These are phyloP conservation scores for Adenanthera pavonina DNA, from an alignment of 306 rosid species.

Conservation along the genomic window DNA sequence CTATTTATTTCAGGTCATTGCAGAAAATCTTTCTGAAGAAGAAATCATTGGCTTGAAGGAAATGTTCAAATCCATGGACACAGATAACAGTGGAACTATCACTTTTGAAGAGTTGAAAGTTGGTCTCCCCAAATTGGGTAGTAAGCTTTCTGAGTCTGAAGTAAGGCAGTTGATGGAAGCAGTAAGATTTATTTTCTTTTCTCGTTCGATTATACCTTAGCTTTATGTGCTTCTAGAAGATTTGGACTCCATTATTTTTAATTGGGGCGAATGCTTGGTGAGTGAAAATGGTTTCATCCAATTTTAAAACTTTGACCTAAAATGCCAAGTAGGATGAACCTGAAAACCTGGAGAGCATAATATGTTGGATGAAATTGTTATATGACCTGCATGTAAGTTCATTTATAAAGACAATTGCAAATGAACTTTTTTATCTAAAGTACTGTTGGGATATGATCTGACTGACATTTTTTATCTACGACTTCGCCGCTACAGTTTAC, in stretches of 20 bases:
- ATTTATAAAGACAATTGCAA: not conserved
- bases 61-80: conserved; percentile 98
- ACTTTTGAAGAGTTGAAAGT: conserved; percentile 95
- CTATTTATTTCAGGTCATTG: conserved; percentile 71
- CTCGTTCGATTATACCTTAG: conserved; percentile 9
- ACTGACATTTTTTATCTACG: conserved; percentile 4
- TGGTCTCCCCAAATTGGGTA: conserved; percentile 92
- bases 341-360: not conserved
- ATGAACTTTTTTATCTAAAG: not conserved
- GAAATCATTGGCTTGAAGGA: conserved; percentile 97
- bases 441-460: conserved; percentile 17
- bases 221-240: conserved; percentile 3
- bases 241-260: not conserved
- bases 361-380: not conserved
- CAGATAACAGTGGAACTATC: conserved; percentile 96
- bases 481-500: not conserved
- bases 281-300: not conserved
- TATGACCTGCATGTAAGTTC: conserved; percentile 3
- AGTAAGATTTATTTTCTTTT: conserved; percentile 53
- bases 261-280: conserved; percentile 21
- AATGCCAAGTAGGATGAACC: not conserved
- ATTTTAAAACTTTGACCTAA: conserved; percentile 17
- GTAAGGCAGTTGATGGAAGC: conserved; percentile 96
- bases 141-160: conserved; percentile 94
- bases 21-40: conserved; percentile 97